Percentiles rank a stretch among this genome's conserved stretches.
These are phyloP conservation scores for Emericellopsis terricola DNA, from an alignment of 495 filamentous ascomycete species.

Conservation along the genomic window DNA sequence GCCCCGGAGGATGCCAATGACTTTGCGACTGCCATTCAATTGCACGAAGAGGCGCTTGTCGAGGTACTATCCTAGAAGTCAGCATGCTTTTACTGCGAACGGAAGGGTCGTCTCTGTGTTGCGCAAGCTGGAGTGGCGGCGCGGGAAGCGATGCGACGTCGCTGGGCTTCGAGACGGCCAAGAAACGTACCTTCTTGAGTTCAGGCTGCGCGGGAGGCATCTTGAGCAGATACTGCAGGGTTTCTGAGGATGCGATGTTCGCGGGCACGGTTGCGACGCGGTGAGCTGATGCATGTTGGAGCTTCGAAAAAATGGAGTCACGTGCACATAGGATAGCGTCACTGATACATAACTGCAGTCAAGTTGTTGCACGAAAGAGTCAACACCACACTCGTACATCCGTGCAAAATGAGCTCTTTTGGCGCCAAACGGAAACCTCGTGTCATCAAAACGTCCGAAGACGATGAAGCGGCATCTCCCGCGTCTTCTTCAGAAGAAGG, in stretches of 20 bases:
- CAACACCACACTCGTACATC: too few relatives aligned
- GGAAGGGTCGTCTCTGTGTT: not conserved
- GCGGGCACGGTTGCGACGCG: constrained; percentile 3
- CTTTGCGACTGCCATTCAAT: constrained; percentile 92
- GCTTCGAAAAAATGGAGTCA: constrained; percentile 2
- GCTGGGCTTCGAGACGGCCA: too few relatives aligned
- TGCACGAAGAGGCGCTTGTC: constrained; percentile 98
- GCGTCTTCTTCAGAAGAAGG: constrained; percentile 9
- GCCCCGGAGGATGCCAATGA: constrained; percentile 81
- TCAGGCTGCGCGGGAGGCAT: constrained; percentile 99
- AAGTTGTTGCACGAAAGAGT: too few relatives aligned
- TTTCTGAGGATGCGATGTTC: constrained; percentile 5
- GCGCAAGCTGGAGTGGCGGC: constrained; percentile 2
- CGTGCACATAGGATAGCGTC: constrained; percentile 7
- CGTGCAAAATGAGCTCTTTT: constrained; percentile 55
- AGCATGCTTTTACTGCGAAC: constrained; percentile 3
- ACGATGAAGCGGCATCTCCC: constrained; percentile 27
- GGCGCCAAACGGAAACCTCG: constrained; percentile 52
- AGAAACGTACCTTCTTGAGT: constrained; percentile 76
- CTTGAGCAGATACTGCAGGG: constrained; percentile 17
- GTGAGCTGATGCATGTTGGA: not conserved
- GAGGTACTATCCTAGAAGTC: constrained; percentile 52
- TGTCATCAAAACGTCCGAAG: constrained; percentile 52
- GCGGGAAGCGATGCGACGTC: not conserved
- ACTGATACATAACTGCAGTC: too few relatives aligned